These are phyloP conservation scores for Silybum marianum DNA, from an alignment of 129 eudicot genomes.

Conservation along the genomic window DNA sequence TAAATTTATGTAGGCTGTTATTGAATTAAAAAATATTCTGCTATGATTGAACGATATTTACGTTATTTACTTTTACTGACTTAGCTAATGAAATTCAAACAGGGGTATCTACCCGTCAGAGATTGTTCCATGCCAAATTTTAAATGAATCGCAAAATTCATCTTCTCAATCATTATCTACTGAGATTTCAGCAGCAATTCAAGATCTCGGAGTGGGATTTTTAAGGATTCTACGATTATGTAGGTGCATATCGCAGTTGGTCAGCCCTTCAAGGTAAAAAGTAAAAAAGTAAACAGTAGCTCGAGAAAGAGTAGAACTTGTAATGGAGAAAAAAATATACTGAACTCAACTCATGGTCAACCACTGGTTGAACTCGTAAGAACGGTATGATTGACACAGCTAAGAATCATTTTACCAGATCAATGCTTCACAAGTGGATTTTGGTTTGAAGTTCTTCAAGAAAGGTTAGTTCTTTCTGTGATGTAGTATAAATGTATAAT, in stretches of 20 bases:
- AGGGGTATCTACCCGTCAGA: conserved; percentile 84
- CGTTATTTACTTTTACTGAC: conserved; percentile 18
- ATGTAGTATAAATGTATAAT: conserved; percentile 11
- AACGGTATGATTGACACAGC: neutral
- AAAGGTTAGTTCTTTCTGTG: conserved; percentile 11
- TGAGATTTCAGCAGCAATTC: conserved; percentile 48
- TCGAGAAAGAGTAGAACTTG: neutral
- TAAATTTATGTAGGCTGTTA: neutral
- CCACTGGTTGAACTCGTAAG: conserved; percentile 23
- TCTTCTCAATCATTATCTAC: conserved; percentile 31
- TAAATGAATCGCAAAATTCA: conserved; percentile 18
- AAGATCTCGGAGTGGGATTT: conserved; percentile 56
- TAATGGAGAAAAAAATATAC: neutral
- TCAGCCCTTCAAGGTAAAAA: conserved; percentile 35
- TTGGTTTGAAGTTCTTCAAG: conserved; percentile 10
- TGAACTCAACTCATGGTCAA: conserved; percentile 18
- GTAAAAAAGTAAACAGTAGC: conserved; percentile 11
- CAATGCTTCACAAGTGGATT: neutral
- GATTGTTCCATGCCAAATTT: conserved; percentile 43
- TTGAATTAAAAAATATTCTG: conserved; percentile 3
- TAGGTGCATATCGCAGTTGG: conserved; percentile 52
- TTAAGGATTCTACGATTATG: conserved; percentile 62
- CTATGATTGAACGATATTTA: neutral
- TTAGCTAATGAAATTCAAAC: conserved; percentile 28
- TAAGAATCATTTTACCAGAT: neutral